Evolutionary conservation across 1,284 basidiomycete species (phyloP), one percentile per base, ranked within the genome.

Genomic region (Agroathelia rolfsii): DNA sequence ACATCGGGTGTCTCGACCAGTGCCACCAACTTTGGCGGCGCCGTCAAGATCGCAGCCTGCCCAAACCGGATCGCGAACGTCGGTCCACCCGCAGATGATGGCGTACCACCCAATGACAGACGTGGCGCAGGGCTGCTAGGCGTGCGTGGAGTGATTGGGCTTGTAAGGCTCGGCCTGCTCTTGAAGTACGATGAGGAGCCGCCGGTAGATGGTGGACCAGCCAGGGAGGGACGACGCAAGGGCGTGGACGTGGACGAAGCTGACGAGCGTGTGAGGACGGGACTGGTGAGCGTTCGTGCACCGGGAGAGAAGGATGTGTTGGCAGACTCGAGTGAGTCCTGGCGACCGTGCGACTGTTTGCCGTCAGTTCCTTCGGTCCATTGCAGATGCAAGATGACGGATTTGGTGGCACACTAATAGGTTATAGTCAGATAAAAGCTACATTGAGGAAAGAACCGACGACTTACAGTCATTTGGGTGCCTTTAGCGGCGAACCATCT

Each of bases 401-500:
- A 85, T 56, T 89, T 88, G 0, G 86, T 90, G 0, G 87, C 88
- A 46, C 86, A 89, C 85, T 88, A 37, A 1, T n/a, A 24, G 19
- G 9, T 29, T 16, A 20, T 28, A 19, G 6, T 32, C 8, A 30
- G n/a, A 5, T 12, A 32, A 10, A 23, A 19, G 22, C n/a, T n/a
- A n/a, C n/a, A n/a, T n/a, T n/a, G n/a, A n/a, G n/a, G n/a, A n/a
- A n/a, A n/a, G n/a, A n/a, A n/a, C n/a, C n/a, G n/a, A 28, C 24
- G 15, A 55, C 69, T 34, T 50, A 89, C 86, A 14, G 88, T 90
- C 79, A 93, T 88, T 48, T 87, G 83, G 10, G 77, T 76, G 1
- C 85, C 85, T 45, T 92, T 87, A 0, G 87, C 88, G 5, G 86
- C 86, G 48, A 93, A 92, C 87, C 87, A 88, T 44, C 72, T 78